Evolutionary conservation across 108 stramenopile genomes (phyloP).

Genomic region (Nannochloropsis gaditana): DNA sequence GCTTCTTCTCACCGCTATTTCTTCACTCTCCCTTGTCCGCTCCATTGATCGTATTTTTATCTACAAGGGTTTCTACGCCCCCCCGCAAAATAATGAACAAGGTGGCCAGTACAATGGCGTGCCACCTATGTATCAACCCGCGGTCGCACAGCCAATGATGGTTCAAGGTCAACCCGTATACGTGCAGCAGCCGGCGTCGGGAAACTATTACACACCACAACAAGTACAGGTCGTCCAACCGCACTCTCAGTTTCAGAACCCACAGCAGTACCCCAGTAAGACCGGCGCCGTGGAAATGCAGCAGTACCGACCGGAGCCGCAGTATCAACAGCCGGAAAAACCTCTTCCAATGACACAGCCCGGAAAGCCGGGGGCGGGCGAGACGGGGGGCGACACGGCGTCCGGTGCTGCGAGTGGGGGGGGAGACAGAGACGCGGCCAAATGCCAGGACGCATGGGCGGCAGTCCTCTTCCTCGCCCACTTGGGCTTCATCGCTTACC

Average conservation of each 20-base stretch:
- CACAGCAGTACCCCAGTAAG: not conserved
- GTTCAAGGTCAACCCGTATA: not conserved
- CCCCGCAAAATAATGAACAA: too few relatives aligned
- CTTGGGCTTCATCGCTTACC: constrained; percentile 24
- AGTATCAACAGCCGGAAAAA: not conserved
- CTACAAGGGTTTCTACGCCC: too few relatives aligned
- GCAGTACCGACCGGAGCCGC: not conserved
- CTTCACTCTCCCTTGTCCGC: too few relatives aligned
- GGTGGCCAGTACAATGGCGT: too few relatives aligned
- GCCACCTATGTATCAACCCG: too few relatives aligned
- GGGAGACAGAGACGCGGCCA: not conserved
- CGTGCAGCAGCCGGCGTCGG: not conserved
- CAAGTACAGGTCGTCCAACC: not conserved
- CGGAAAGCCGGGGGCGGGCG: not conserved
- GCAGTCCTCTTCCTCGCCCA: constrained; percentile 35
- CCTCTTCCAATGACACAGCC: not conserved
- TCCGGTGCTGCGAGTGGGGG: not conserved
- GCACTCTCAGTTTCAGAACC: not conserved
- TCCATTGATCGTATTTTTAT: too few relatives aligned
- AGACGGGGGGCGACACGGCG: not conserved
- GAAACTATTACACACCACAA: not conserved
- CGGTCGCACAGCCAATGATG: not conserved
- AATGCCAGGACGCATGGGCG: constrained; percentile 27
- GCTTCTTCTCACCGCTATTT: too few relatives aligned
- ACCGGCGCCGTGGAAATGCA: constrained; percentile 17